Conservation (phyloP, 2,329 filamentous ascomycete genomes). For the Trichophyton mentagrophytes region DNA sequence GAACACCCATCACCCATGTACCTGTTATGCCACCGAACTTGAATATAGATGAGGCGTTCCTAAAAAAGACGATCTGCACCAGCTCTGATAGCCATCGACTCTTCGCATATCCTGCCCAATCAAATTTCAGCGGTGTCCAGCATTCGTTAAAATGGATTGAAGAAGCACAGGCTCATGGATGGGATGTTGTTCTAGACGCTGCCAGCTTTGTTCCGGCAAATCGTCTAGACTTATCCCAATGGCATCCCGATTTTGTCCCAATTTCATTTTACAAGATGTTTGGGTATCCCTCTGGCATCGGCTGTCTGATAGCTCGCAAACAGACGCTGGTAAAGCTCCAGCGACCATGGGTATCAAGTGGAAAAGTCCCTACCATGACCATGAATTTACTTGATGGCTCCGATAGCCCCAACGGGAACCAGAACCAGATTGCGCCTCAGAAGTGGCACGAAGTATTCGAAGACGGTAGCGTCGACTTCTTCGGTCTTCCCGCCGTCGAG, state of each 20-base stretch:
- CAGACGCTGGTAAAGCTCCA: slow-evolving; percentile 44
- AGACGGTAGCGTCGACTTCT: slow-evolving; percentile 55
- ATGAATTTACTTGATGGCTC: not conserved
- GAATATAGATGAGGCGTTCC: slow-evolving; percentile 2
- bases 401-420: not conserved
- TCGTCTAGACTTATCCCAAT: slow-evolving; percentile 42
- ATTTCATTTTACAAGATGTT: slow-evolving; percentile 56
- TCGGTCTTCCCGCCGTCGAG: slow-evolving; percentile 51
- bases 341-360: slow-evolving; percentile 54
- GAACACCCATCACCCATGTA: slow-evolving; percentile 6
- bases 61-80: not conserved
- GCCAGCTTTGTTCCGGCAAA: slow-evolving; percentile 53
- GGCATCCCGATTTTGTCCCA: slow-evolving; percentile 47
- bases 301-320: slow-evolving; percentile 46
- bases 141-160: slow-evolving; percentile 47
- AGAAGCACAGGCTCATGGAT: slow-evolving; percentile 13
- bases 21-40: slow-evolving; percentile 5
- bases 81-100: slow-evolving; percentile 25
- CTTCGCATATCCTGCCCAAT: slow-evolving; percentile 57
- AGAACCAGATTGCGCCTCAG: slow-evolving; percentile 24
- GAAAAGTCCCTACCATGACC: slow-evolving; percentile 40
- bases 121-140: slow-evolving; percentile 55
- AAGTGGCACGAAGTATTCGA: slow-evolving; percentile 42
- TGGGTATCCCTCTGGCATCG: slow-evolving; percentile 49
- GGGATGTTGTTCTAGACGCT: slow-evolving; percentile 47